Conservation (phyloP, 225 moss, liverwort and hornwort genomes). For the Antitrichia curtipendula region DNA sequence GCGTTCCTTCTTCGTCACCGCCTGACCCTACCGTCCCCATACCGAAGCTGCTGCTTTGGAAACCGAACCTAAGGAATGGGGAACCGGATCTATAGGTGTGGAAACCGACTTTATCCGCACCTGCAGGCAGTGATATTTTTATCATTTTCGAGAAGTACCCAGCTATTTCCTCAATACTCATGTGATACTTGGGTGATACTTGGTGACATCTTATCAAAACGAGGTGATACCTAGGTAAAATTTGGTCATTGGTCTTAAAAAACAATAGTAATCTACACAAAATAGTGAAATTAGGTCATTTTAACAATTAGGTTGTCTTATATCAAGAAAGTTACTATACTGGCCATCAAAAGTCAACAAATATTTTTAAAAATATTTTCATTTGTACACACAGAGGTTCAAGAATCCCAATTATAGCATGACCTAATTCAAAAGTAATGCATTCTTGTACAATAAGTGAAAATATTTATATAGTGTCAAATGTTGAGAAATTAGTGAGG, state of each 20-base stretch:
- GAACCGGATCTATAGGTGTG: background rate
- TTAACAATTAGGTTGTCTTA: too few relatives aligned
- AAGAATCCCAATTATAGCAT: too few relatives aligned
- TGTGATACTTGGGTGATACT: background rate
- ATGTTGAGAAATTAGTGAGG: too few relatives aligned
- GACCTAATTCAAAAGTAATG: too few relatives aligned
- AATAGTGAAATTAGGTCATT: too few relatives aligned
- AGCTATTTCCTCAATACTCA: background rate
- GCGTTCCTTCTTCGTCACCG: background rate
- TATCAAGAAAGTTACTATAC: too few relatives aligned
- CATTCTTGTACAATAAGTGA: too few relatives aligned
- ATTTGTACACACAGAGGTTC: too few relatives aligned
- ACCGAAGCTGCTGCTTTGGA: background rate
- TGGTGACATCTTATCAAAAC: accelerated
- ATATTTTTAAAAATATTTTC: too few relatives aligned
- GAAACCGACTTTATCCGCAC: background rate
- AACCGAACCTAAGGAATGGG: background rate
- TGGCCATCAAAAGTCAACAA: too few relatives aligned
- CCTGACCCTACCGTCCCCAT: background rate
- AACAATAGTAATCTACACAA: background rate
- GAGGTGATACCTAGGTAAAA: background rate
- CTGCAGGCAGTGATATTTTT: background rate
- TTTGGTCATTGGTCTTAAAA: background rate
- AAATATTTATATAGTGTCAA: too few relatives aligned
- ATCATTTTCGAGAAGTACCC: background rate